Base-by-base conservation (phyloP, 495 filamentous ascomycete genomes). In the Eremomyces bilateralis region DNA sequence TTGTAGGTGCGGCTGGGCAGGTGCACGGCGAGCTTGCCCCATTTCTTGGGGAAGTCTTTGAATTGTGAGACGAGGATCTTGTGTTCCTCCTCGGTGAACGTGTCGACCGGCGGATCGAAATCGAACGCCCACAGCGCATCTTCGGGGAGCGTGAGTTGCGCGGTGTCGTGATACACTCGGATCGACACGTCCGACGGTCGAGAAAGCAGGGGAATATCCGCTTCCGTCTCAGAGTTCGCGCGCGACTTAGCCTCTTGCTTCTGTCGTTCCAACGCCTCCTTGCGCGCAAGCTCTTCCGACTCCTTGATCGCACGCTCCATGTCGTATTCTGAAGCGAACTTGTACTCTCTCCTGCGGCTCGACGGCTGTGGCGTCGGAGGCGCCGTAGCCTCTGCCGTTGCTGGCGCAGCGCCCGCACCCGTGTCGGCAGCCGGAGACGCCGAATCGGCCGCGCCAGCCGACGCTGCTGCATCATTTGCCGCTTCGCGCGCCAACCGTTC, bases 41-140 rank as follows among this genome's bases (percentile, higher is more conserved):
- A 97, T 50, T 80, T 77, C 64, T 97, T 97, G 0, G 85, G 84
- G 38, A 64, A 61, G 24, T 76, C 69, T 41, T 81, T 67, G 46
- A 84, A 94, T 1, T 69, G 64, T 42, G 77, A 71, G 15, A 81
- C 72, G 46, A 95, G 91, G 13, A 62, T 62, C 29, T 70, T 63
- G 25, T 75, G 70, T 49, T 97, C 90, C 32, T 78, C 69, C 15
- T 68, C 58, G 2, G 71, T 78, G 56, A 93, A 95, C 41, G 88
- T 79, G 48, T 92, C 77, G 21, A 72, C 63, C 1, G 72, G 73
- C 4, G 80, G 80, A 8, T 73, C 50, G 33, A 78, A 81, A 25
- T 75, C 69, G 50, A 78, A 88, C 4, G 70, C 61, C 3, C 65
- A 58, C 28, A 88, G 65, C 2, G 74, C 75, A 39, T 65, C 61